Percentiles rank a stretch among this genome's conserved stretches.
phyloP scores from a whole-genome alignment of 1,284 basidiomycete species.

The Ustilago shanxiensis region DNA sequence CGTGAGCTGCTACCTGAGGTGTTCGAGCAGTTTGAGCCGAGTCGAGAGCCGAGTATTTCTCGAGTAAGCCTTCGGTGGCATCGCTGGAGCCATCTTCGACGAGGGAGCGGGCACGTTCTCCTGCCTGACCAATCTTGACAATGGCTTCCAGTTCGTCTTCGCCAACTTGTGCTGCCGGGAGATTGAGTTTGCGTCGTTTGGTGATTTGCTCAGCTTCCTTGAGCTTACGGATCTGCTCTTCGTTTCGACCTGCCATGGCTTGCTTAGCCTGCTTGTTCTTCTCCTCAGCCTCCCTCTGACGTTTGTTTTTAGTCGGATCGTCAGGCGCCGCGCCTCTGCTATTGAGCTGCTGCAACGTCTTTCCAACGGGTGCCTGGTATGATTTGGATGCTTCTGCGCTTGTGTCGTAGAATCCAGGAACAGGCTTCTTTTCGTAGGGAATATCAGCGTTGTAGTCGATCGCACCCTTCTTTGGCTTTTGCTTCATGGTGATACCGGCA shows the following conservation, averaged over 20 bases:
- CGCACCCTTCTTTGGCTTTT: conserved; percentile 89
- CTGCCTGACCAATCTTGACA: conserved; percentile 95
- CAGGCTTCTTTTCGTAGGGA: conserved; percentile 96
- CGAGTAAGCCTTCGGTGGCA: conserved; percentile 86
- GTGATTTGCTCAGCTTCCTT: conserved; percentile 97
- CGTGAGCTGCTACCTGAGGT: conserved; percentile 87
- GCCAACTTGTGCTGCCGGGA: conserved; percentile 94
- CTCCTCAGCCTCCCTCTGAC: conserved; percentile 73
- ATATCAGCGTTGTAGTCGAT: conserved; percentile 99
- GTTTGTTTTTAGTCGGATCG: conserved; percentile 74
- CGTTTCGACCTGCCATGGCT: conserved; percentile 74
- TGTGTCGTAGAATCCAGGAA: conserved; percentile 96
- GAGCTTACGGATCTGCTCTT: conserved; percentile 95
- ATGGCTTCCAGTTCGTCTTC: conserved; percentile 96
- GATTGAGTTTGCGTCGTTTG: conserved; percentile 83
- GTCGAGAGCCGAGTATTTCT: conserved; percentile 90
- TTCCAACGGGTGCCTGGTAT: conserved; percentile 88
- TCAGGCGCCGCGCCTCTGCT: conserved; percentile 77
- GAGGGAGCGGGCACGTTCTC: conserved; percentile 86
- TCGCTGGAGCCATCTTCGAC: conserved; percentile 77
- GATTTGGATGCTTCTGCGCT: conserved; percentile 92
- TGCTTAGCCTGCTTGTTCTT: conserved; percentile 83
- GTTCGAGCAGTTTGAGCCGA: conserved; percentile 90
- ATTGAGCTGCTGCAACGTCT: conserved; percentile 76
- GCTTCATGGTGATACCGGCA: conserved; percentile 84